Percentiles rank a stretch among this genome's conserved stretches.
phyloP scores from a whole-genome alignment of 179 eudicot genomes.

The Vitellaria paradoxa region DNA sequence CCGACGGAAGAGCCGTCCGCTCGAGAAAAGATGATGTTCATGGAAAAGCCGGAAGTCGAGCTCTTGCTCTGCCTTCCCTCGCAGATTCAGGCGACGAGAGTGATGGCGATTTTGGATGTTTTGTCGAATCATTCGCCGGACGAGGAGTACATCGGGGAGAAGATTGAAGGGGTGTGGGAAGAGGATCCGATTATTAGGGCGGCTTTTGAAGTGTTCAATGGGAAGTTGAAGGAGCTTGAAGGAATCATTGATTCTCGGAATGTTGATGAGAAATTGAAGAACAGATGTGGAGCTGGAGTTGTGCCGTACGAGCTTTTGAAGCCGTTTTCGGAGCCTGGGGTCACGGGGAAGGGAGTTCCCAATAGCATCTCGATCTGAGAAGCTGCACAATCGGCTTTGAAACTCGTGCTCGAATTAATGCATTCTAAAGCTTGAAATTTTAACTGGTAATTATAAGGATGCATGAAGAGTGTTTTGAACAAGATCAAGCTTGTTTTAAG shows the following conservation, averaged over 20 bases:
- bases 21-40: slow-evolving; percentile 32
- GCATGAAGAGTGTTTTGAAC: too few species aligned
- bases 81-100: slow-evolving; percentile 48
- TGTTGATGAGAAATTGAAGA: slow-evolving; percentile 31
- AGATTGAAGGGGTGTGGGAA: slow-evolving; percentile 38
- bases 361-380: slow-evolving; percentile 62
- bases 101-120: slow-evolving; percentile 56
- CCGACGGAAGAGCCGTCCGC: slow-evolving; percentile 59
- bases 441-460: too few species aligned
- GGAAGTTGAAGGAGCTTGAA: slow-evolving; percentile 47
- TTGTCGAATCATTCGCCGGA: slow-evolving; percentile 59
- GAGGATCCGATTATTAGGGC: slow-evolving; percentile 35
- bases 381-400: too few species aligned
- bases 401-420: too few species aligned
- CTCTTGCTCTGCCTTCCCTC: slow-evolving; percentile 47
- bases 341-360: slow-evolving; percentile 52
- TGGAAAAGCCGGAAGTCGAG: slow-evolving; percentile 33
- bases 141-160: slow-evolving; percentile 61
- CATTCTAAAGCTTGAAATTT: too few species aligned
- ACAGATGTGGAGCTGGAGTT: slow-evolving; percentile 59
- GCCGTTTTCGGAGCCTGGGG: slow-evolving; percentile 54
- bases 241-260: slow-evolving; percentile 50
- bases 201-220: slow-evolving; percentile 46
- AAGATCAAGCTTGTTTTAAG: too few species aligned
- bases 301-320: slow-evolving; percentile 58